Conservation (phyloP, 176 grass and related monocot genomes). For the Olyra latifolia region DNA sequence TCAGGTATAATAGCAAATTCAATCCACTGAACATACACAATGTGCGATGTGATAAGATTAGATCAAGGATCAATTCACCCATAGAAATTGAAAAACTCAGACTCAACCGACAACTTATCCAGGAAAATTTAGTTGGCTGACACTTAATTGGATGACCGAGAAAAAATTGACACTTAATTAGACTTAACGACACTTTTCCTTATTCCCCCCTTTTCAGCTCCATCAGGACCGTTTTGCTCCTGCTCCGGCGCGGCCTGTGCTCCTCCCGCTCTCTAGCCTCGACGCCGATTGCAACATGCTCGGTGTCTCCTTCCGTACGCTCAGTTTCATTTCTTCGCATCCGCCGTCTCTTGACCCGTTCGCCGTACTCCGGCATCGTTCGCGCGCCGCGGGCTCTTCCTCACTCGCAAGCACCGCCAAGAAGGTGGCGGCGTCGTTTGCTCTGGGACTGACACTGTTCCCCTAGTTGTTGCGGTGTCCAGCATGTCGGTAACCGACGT, state of each 20-base stretch:
- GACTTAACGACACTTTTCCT: too few relatives aligned
- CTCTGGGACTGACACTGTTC: background rate
- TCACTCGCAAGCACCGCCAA: constrained; percentile 26
- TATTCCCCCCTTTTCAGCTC: too few relatives aligned
- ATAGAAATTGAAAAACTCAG: too few relatives aligned
- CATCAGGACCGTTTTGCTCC: too few relatives aligned
- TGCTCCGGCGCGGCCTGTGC: background rate
- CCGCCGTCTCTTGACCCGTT: constrained; percentile 35
- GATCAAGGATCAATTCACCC: too few relatives aligned
- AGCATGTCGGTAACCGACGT: constrained; percentile 12
- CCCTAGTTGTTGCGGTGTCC: constrained; percentile 38
- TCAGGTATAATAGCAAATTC: too few relatives aligned
- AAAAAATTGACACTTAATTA: too few relatives aligned
- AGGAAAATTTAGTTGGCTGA: too few relatives aligned
- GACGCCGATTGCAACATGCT: constrained; percentile 64
- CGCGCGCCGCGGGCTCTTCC: constrained; percentile 47
- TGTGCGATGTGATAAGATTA: too few relatives aligned
- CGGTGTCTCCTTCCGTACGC: constrained; percentile 61
- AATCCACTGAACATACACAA: too few relatives aligned
- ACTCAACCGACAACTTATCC: too few relatives aligned
- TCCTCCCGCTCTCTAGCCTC: constrained; percentile 56
- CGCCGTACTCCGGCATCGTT: constrained; percentile 42
- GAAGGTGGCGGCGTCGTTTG: constrained; percentile 9
- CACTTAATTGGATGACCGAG: too few relatives aligned
- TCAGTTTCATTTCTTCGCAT: constrained; percentile 53